Percentiles rank a stretch among this genome's conserved stretches.
phyloP scores from a whole-genome alignment of 768 basidiomycete genomes.

The Tulasnella sp. region DNA sequence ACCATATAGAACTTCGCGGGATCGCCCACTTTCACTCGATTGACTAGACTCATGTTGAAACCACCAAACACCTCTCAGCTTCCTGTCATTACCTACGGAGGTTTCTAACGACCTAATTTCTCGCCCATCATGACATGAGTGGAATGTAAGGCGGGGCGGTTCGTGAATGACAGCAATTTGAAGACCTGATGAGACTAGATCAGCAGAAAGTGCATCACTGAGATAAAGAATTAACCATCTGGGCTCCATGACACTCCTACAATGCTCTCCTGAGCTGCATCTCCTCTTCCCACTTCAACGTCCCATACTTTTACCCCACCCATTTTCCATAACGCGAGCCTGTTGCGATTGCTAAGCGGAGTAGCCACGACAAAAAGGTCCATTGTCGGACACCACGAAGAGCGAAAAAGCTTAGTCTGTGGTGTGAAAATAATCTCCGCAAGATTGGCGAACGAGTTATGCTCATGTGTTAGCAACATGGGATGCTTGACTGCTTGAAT shows the following conservation, averaged over 20 bases:
- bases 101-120: constrained; percentile 34
- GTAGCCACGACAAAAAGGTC: constrained; percentile 10
- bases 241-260: constrained; percentile 68
- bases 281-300: constrained; percentile 41
- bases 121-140: constrained; percentile 67
- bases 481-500: too few relatives aligned
- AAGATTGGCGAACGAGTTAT: constrained; percentile 8
- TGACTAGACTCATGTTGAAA: constrained; percentile 29
- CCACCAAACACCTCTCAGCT: constrained; percentile 19
- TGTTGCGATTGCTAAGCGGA: constrained; percentile 4
- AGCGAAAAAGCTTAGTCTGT: constrained; percentile 1
- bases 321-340: constrained; percentile 51
- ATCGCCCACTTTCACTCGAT: constrained; percentile 31
- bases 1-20: constrained; percentile 65
- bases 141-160: constrained; percentile 52
- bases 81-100: neutral
- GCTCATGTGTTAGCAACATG: too few relatives aligned
- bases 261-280: constrained; percentile 30
- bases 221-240: constrained; percentile 39
- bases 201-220: constrained; percentile 29
- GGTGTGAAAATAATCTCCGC: constrained; percentile 8
- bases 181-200: constrained; percentile 27
- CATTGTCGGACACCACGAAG: constrained; percentile 16
- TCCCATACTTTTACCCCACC: constrained; percentile 76
- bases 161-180: constrained; percentile 59